Conservation (phyloP, 192 early-diverging fungal genomes). For the Rhizophlyctis rosea region DNA sequence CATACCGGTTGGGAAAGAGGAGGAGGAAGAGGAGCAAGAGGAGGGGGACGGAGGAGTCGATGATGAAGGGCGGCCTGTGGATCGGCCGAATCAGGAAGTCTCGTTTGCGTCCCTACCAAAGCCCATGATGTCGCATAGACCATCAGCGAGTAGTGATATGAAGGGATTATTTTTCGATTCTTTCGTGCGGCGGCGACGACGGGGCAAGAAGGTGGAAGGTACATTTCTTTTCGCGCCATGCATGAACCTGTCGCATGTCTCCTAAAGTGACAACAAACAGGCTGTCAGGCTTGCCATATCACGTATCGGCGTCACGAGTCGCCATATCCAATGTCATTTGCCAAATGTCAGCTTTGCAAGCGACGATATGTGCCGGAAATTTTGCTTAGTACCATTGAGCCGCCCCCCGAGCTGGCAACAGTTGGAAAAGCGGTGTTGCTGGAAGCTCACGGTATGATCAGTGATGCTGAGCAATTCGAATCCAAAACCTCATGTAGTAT, state of each 20-base stretch:
- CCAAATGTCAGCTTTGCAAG: constrained; percentile 66
- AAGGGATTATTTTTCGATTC: constrained; percentile 20
- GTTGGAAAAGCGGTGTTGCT: constrained; percentile 65
- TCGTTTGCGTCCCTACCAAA: constrained; percentile 7
- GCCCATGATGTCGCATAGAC: constrained; percentile 2
- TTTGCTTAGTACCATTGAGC: constrained; percentile 67
- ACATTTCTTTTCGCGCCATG: background rate
- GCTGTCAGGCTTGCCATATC: constrained; percentile 63
- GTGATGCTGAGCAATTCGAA: background rate
- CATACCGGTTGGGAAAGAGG: background rate
- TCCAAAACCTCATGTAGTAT: too few relatives aligned
- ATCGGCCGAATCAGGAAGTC: constrained; percentile 8
- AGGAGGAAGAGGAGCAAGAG: background rate
- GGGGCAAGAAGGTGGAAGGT: constrained; percentile 15
- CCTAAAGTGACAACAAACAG: constrained; percentile 15
- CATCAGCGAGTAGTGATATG: constrained; percentile 18
- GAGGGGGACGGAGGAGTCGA: background rate
- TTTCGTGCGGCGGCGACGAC: constrained; percentile 13
- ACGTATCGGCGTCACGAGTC: constrained; percentile 60
- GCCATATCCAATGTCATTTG: constrained; percentile 68
- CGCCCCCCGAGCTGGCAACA: constrained; percentile 67
- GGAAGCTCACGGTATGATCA: constrained; percentile 65
- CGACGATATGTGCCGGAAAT: constrained; percentile 76
- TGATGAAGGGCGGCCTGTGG: constrained; percentile 1
- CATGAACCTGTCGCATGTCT: constrained; percentile 2